A percentile compares a stretch with the other conserved stretches of the same genome.
Conservation (phyloP, 2,329 filamentous ascomycete genomes). For the Fusarium tupiense region DNA sequence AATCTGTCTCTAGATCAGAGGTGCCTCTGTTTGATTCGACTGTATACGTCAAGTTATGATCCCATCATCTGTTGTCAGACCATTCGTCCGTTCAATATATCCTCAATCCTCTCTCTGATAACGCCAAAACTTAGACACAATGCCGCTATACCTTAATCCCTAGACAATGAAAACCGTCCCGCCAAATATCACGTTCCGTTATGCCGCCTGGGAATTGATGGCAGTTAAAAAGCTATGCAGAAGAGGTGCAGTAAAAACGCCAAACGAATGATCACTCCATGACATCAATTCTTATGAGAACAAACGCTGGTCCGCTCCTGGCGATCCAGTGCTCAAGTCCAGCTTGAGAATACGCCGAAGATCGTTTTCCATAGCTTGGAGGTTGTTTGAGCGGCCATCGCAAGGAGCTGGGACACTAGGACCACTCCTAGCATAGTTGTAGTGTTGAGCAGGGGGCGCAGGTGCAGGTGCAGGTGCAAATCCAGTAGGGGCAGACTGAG, state of each 20-base stretch:
- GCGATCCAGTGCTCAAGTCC: constrained; percentile 44
- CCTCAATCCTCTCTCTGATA: constrained; percentile 29
- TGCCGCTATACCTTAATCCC: constrained; percentile 6
- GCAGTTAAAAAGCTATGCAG: constrained; percentile 40
- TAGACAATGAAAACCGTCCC: constrained; percentile 19
- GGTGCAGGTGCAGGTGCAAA: constrained; percentile 34
- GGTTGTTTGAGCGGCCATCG: constrained; percentile 38
- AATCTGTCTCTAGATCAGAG: background rate
- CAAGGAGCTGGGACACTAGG: constrained; percentile 11
- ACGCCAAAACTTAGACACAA: constrained; percentile 37
- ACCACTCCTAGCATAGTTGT: constrained; percentile 7
- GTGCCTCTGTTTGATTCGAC: background rate
- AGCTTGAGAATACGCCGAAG: constrained; percentile 64
- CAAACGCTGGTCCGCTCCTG: constrained; percentile 37
- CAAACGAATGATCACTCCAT: constrained; percentile 28
- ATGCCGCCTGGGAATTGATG: constrained; percentile 32
- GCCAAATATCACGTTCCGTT: constrained; percentile 33
- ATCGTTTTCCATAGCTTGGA: constrained; percentile 63
- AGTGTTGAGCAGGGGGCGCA: constrained; percentile 23
- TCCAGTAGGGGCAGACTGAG: constrained; percentile 26
- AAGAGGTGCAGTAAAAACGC: constrained; percentile 32
- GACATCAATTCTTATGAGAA: constrained; percentile 37
- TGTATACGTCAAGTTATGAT: background rate
- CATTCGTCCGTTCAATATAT: constrained; percentile 26
- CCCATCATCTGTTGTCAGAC: background rate